A percentile compares a stretch with the other conserved stretches of the same genome.
Evolutionary conservation across 495 filamentous ascomycete species (phyloP).

Genomic region (Aeminium ludgeri): DNA sequence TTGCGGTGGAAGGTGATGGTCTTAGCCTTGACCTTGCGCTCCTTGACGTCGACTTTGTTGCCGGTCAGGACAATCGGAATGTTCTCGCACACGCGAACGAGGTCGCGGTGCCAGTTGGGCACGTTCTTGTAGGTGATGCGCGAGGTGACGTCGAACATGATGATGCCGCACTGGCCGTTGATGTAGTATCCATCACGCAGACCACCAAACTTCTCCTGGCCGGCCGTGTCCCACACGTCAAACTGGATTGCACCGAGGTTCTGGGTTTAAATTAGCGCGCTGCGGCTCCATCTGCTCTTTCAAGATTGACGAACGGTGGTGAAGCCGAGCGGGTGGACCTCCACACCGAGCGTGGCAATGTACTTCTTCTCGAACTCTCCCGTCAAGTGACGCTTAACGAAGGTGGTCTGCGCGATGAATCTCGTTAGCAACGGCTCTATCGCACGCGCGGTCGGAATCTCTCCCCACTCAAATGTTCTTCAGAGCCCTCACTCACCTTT

Average conservation of each 20-base stretch:
- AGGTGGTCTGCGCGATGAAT: conserved; percentile 59
- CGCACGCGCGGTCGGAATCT: not conserved
- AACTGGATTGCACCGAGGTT: conserved; percentile 95
- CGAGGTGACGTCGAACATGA: conserved; percentile 99
- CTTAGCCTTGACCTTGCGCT: conserved; percentile 99
- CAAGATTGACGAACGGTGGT: conserved; percentile 53
- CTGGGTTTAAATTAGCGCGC: conserved; percentile 36
- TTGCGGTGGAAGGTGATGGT: conserved; percentile 99
- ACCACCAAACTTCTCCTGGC: conserved; percentile 99
- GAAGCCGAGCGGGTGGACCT: conserved; percentile 91
- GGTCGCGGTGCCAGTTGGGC: conserved; percentile 99
- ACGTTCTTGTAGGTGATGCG: conserved; percentile 99
- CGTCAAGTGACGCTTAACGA: conserved; percentile 99
- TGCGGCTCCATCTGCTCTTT: not conserved
- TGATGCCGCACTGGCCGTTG: conserved; percentile 99
- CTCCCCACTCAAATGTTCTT: not conserved
- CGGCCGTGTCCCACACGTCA: conserved; percentile 99
- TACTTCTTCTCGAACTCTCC: conserved; percentile 99
- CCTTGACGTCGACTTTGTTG: conserved; percentile 99
- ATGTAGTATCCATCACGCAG: conserved; percentile 99
- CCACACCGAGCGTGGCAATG: conserved; percentile 97
- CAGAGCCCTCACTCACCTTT: conserved; percentile 52
- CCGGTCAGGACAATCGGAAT: conserved; percentile 96
- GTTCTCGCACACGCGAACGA: conserved; percentile 99
- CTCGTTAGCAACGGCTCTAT: not conserved